Percentiles rank a stretch among this genome's conserved stretches.
These are phyloP conservation scores for Nicotiana noctiflora DNA, from an alignment of 257 asterid species.

Conservation along the genomic window DNA sequence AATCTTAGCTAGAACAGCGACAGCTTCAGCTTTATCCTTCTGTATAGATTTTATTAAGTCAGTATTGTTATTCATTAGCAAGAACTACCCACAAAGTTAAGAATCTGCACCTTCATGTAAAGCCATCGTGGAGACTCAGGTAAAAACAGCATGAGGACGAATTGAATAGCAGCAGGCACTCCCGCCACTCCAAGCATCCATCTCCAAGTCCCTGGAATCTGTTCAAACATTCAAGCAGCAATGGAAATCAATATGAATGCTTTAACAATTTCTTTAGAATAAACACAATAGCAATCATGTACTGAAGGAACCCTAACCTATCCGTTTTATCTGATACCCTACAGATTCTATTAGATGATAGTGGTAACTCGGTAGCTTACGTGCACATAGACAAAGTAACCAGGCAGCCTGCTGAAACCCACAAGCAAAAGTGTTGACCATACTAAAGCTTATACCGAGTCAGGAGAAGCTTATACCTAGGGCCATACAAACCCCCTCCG, in stretches of 20 bases:
- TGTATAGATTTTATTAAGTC: slow-evolving; percentile 21
- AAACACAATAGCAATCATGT: neutral
- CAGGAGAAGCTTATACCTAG: neutral
- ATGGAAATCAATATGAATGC: neutral
- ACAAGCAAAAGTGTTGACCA: neutral
- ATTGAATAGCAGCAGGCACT: slow-evolving; percentile 74
- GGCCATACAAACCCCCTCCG: too few relatives aligned
- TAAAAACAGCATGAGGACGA: slow-evolving; percentile 70
- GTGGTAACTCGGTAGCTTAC: neutral
- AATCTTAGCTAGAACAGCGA: slow-evolving; percentile 78
- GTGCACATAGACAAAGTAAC: neutral
- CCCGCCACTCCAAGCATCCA: slow-evolving; percentile 98
- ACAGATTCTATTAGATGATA: neutral
- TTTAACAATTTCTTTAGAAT: neutral
- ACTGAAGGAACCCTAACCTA: neutral
- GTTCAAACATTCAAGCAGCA: slow-evolving; percentile 20
- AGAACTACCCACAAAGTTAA: neutral
- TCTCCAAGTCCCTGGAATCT: slow-evolving; percentile 97
- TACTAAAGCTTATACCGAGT: neutral
- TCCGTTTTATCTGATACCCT: neutral
- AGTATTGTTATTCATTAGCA: neutral
- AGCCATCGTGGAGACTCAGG: slow-evolving; percentile 99
- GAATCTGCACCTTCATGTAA: slow-evolving; percentile 56
- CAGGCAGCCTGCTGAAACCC: neutral
- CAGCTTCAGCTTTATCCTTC: slow-evolving; percentile 81